Evolutionary conservation across 805 yeast species (phyloP).

Genomic region (Komagataella ulmi): DNA sequence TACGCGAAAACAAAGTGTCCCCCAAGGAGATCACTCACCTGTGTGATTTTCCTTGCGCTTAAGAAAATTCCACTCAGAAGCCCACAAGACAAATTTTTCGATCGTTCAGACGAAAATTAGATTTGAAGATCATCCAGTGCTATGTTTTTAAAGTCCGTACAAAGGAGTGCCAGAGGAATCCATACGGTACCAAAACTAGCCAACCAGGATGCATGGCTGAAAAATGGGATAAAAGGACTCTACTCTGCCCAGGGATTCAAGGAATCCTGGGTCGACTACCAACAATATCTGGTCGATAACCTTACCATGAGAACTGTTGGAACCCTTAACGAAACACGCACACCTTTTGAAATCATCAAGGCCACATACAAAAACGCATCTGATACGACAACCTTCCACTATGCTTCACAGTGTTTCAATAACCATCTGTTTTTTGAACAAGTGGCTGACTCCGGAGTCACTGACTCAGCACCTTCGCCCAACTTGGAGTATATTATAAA

Average conservation of each 20-base stretch:
- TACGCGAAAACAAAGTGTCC: not conserved
- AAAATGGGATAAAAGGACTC: conserved; percentile 49
- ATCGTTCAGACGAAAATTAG: not conserved
- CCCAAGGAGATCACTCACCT: too few relatives aligned
- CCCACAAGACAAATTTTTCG: not conserved
- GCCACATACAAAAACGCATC: conserved; percentile 56
- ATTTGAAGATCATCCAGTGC: not conserved
- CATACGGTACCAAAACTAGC: conserved; percentile 55
- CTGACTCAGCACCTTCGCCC: conserved; percentile 1
- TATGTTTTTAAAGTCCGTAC: not conserved
- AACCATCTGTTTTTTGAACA: conserved; percentile 82
- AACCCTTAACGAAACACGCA: conserved; percentile 63
- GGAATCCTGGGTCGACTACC: conserved; percentile 74
- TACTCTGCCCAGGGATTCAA: conserved; percentile 55
- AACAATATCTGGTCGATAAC: conserved; percentile 45
- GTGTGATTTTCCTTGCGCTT: not conserved
- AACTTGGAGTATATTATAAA: conserved; percentile 20
- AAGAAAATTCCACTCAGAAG: not conserved
- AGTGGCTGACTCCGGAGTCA: conserved; percentile 15
- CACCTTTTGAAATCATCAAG: conserved; percentile 57
- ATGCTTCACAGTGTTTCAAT: conserved; percentile 84
- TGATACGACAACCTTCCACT: conserved; percentile 63
- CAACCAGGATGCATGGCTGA: conserved; percentile 21
- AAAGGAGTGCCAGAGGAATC: conserved; percentile 11
- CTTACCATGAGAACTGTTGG: conserved; percentile 59